Percentiles rank a stretch among this genome's conserved stretches.
Evolutionary conservation across 352 stramenopile genomes (phyloP).

Genomic region (Phytophthora meadii): DNA sequence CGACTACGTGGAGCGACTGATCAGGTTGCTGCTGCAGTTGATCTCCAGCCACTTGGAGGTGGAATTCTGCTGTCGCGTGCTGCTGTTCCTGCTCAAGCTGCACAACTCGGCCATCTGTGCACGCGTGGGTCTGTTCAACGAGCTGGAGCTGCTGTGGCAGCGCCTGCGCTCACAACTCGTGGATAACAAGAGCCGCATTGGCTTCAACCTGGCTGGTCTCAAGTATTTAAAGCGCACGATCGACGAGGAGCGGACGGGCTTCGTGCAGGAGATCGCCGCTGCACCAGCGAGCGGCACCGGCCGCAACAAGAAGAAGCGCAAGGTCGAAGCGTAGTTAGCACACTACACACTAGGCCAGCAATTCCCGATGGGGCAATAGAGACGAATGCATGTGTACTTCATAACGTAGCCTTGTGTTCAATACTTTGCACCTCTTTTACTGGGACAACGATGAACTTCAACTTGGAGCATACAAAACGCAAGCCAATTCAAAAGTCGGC

Average conservation of each 20-base stretch:
- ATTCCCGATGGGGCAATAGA: constrained; percentile 12
- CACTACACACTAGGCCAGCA: constrained; percentile 3
- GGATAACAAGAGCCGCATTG: constrained; percentile 85
- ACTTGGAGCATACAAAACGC: constrained; percentile 9
- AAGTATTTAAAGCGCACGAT: constrained; percentile 90
- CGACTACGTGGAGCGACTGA: constrained; percentile 94
- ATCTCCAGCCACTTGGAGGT: constrained; percentile 90
- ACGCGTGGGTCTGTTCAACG: constrained; percentile 69
- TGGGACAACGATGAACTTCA: constrained; percentile 2
- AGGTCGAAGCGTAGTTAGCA: constrained; percentile 20
- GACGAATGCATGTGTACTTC: constrained; percentile 16
- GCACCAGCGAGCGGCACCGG: constrained; percentile 18
- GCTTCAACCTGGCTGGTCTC: constrained; percentile 88
- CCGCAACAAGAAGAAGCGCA: constrained; percentile 71
- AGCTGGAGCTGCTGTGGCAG: constrained; percentile 83
- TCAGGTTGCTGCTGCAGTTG: constrained; percentile 93
- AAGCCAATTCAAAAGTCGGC: background rate
- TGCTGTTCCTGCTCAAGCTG: constrained; percentile 79
- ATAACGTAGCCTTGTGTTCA: background rate
- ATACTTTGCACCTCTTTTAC: background rate
- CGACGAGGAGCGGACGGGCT: constrained; percentile 78
- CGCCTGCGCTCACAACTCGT: constrained; percentile 78
- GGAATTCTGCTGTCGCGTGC: constrained; percentile 91
- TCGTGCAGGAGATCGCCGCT: constrained; percentile 76
- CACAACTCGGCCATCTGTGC: constrained; percentile 84